A percentile compares a stretch with the other conserved stretches of the same genome.
Evolutionary conservation across 495 filamentous ascomycete genomes (phyloP).

Genomic region (Hypoxylon cercidicola): DNA sequence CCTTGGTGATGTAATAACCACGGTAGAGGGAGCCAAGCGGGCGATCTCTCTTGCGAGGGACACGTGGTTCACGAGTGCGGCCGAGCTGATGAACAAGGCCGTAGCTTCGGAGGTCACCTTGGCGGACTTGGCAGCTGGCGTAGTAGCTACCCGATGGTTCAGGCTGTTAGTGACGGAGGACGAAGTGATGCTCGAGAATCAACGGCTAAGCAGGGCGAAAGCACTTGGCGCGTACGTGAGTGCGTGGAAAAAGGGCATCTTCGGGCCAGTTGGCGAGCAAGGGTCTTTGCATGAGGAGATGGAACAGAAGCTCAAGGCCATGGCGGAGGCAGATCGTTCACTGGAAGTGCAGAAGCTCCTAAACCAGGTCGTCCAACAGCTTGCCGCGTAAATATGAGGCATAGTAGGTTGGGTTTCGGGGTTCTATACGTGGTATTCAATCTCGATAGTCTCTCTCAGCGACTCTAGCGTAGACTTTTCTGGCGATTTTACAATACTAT

Average conservation of each 20-base stretch:
- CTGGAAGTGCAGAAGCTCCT: constrained; percentile 54
- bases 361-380: constrained; percentile 31
- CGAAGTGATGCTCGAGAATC: constrained; percentile 51
- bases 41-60: constrained; percentile 39
- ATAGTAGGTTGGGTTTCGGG: background rate
- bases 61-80: constrained; percentile 36
- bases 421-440: background rate
- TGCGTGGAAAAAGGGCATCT: constrained; percentile 45
- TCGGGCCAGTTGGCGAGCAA: constrained; percentile 35
- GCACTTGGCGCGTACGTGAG: constrained; percentile 47
- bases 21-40: constrained; percentile 29
- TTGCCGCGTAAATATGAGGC: constrained; percentile 9
- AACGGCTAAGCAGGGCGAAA: constrained; percentile 52
- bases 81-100: constrained; percentile 33
- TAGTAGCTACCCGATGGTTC: constrained; percentile 50
- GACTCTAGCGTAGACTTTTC: too few relatives aligned
- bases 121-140: constrained; percentile 5
- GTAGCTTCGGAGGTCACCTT: constrained; percentile 3
- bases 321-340: constrained; percentile 52
- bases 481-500: too few relatives aligned
- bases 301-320: constrained; percentile 38
- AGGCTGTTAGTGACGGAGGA: constrained; percentile 50
- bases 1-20: constrained; percentile 46
- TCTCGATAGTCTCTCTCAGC: too few relatives aligned
- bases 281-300: constrained; percentile 27